Base-by-base conservation (phyloP, 2,329 filamentous ascomycete genomes). In the Aspergillus carbonarius region DNA sequence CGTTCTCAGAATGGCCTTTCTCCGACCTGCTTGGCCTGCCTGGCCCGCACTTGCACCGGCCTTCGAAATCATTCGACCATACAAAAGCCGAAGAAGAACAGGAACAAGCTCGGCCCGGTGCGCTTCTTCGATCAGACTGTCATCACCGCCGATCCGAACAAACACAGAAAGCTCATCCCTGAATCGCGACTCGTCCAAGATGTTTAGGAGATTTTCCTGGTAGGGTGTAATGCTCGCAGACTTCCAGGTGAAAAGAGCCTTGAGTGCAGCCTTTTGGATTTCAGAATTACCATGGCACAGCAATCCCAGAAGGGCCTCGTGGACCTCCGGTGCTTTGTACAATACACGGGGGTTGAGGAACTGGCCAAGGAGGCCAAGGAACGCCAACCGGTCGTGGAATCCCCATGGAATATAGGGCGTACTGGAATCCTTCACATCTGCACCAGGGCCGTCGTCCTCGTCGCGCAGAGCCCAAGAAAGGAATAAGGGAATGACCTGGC, bases 111-210 rank as follows among this genome's bases (percentile, higher is more conserved):
- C 84, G 3, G 79, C 69, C 8, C 89, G 86, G 70, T 99, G 92
- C 52, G 89, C 85, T 6, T 87, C 79, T 64, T 88, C 87, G 63
- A 97, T 89, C 55, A 88, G 77, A 58, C 87, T 87, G 60, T 84
- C 80, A 39, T 85, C 79, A 23, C 78, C 70, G 17, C 90, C 88
- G 15, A 89, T 85, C 69, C 92, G 89, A 54, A 99, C 83, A 63
- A 99, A 89, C 4, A 95, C 86, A 0, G 92, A 89, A n/a, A 99
- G 83, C 72, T 98, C 93, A 69, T 98, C 95, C 70, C 92, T 91
- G 77, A 98, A 96, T 50, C 91, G 85, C 23, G 90, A 88, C 62
- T 98, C 95, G 65, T 99, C 95, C 8, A 98, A 83, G 1, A 99
- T 81, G 66, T 92, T 93, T 61, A 92, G 83, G 23, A 99, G 77